Evolutionary conservation across 371 early-diverging fungal genomes (phyloP).

Genomic region (Rhizopus sp.): DNA sequence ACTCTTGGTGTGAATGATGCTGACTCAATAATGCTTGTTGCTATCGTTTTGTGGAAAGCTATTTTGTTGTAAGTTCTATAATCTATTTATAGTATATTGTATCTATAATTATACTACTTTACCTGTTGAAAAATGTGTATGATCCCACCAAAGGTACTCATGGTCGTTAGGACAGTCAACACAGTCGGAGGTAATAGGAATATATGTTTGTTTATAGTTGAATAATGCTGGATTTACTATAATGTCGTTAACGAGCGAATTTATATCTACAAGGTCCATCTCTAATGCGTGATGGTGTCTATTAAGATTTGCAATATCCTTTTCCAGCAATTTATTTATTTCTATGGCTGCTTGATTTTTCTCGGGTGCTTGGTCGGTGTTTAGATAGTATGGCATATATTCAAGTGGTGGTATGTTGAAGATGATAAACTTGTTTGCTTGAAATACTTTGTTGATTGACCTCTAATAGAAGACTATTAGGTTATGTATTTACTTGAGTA

Average conservation of each 20-base stretch:
- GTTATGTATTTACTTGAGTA: background rate
- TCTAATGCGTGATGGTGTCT: constrained; percentile 39
- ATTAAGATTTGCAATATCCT: constrained; percentile 38
- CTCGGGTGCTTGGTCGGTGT: constrained; percentile 9
- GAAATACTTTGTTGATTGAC: constrained; percentile 33
- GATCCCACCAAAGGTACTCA: constrained; percentile 51
- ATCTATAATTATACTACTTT: constrained; percentile 3
- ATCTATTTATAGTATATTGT: background rate
- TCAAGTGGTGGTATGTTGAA: constrained; percentile 44
- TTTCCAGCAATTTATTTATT: constrained; percentile 30
- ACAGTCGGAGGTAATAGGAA: constrained; percentile 35
- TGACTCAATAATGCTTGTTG: constrained; percentile 37
- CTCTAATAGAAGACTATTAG: constrained; percentile 11
- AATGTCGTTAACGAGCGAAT: constrained; percentile 36
- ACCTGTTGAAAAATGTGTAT: constrained; percentile 47
- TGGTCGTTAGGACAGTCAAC: constrained; percentile 1
- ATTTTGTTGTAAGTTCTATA: background rate
- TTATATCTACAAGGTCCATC: constrained; percentile 37
- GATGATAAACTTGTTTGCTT: constrained; percentile 34
- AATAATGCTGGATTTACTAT: constrained; percentile 34
- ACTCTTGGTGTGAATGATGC: constrained; percentile 31
- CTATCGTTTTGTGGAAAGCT: constrained; percentile 39
- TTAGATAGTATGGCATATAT: constrained; percentile 39
- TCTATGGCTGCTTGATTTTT: constrained; percentile 30
- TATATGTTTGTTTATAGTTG: constrained; percentile 25